These are phyloP conservation scores for Globisporangium spinosum DNA, from an alignment of 352 stramenopile species.

Conservation along the genomic window DNA sequence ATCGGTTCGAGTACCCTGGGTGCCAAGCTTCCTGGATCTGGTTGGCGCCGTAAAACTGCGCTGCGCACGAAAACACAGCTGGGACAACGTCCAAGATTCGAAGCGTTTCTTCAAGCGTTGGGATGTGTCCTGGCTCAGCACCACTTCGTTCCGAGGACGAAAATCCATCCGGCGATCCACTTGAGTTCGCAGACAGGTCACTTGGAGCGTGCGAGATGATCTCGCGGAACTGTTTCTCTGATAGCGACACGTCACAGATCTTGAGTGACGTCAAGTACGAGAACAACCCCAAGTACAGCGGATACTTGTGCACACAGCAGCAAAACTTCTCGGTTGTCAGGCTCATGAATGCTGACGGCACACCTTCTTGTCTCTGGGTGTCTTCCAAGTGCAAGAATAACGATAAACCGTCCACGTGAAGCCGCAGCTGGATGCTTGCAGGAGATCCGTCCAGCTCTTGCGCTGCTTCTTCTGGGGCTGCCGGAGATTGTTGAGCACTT, in stretches of 20 bases:
- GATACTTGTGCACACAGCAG: constrained; percentile 66
- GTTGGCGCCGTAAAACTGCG: constrained; percentile 71
- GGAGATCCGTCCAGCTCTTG: constrained; percentile 27
- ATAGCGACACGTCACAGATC: constrained; percentile 59
- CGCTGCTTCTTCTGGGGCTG: constrained; percentile 7
- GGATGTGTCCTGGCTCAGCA: constrained; percentile 36
- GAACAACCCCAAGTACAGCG: constrained; percentile 65
- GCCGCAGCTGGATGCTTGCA: constrained; percentile 66
- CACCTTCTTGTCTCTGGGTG: constrained; percentile 26
- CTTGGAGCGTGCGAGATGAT: constrained; percentile 51
- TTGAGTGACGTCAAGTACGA: constrained; percentile 71
- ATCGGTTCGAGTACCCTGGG: constrained; percentile 72
- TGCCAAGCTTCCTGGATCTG: constrained; percentile 80
- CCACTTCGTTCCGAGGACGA: constrained; percentile 11
- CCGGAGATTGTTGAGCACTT: constrained; percentile 21
- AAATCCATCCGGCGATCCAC: not conserved
- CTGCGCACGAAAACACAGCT: constrained; percentile 75
- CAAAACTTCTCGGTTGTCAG: constrained; percentile 70
- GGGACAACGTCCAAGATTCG: constrained; percentile 45
- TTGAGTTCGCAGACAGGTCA: not conserved
- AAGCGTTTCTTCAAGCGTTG: constrained; percentile 56
- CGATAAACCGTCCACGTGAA: constrained; percentile 66
- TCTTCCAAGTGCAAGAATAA: constrained; percentile 61
- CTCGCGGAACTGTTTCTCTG: constrained; percentile 59
- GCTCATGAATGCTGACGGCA: constrained; percentile 48